Base-by-base conservation (phyloP, 306 rosid genomes). In the Acacia crassicarpa region DNA sequence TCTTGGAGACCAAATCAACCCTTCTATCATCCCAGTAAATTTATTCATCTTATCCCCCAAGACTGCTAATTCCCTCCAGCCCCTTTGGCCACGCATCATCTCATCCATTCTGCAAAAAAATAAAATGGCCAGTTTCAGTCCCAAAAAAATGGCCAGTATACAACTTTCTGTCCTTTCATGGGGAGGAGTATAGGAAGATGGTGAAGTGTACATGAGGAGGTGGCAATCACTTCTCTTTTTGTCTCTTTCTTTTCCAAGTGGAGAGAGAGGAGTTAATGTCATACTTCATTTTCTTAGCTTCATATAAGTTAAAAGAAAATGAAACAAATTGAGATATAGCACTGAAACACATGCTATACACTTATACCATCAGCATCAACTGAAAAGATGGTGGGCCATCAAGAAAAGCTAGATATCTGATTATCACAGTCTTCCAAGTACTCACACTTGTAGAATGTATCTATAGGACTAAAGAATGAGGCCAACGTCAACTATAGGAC, bases 51-150 rank as follows among this genome's bases (percentile, higher is more conserved):
- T 94, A 86, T 91, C 97, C 25, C 98, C 98, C 88, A 94, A 85
- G 80, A 86, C 83, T 68, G 98, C 92, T 77, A 94, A 86, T 80
- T 94, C 98, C 78, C 92, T 91, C 98, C 98, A 92, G 14, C 98
- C 98, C 85, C 97, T 92, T 88, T 92, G 97, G 81, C 98, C 98
- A 30, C 92, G 90, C 98, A 94, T 94, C 98, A 94, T 94, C 87
- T 91, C 92, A 40, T 94, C 98, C 98, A 94, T 92, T 90, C 98
- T 94, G 87, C 87, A 83, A 23, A 65, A 79, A 46, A 71, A 69
- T 3, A 22, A 74, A 77, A 78, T 67, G 45, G 49, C 35, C 15
- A 74, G 53, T 46, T 44, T 23, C 35, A 45, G 51, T 45, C 27
- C 51, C 15, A 45, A 45, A 45, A 45, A 46, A 35, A 35, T 35